Percentiles rank a stretch among this genome's conserved stretches.
These are phyloP conservation scores for Trichoderma hamatum DNA, from an alignment of 2,329 filamentous ascomycete species.

Conservation along the genomic window DNA sequence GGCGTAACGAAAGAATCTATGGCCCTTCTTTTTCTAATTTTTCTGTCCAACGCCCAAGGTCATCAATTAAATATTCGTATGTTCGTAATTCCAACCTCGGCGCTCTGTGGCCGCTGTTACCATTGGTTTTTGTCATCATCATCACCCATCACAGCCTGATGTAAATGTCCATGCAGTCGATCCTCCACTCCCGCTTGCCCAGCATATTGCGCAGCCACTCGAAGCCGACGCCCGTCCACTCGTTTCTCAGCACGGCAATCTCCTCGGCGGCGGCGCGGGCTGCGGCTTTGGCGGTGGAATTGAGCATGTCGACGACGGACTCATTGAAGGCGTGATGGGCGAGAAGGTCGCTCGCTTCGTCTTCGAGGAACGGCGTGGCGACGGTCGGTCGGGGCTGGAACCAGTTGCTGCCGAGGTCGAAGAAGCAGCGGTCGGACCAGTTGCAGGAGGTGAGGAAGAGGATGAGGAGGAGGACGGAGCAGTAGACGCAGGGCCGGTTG, in stretches of 20 bases:
- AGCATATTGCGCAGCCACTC: conserved; percentile 85
- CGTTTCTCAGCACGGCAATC: conserved; percentile 55
- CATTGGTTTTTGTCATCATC: background rate
- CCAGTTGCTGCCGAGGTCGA: conserved; percentile 91
- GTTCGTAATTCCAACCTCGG: background rate
- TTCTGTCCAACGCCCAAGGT: background rate
- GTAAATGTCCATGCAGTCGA: conserved; percentile 89
- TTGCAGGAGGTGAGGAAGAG: conserved; percentile 91
- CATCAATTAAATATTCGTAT: background rate
- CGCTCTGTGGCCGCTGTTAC: background rate
- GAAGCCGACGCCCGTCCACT: conserved; percentile 76
- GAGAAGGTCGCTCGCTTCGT: background rate
- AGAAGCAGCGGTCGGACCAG: conserved; percentile 88
- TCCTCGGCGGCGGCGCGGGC: conserved; percentile 69
- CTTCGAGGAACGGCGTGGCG: conserved; percentile 25
- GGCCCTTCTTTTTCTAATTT: background rate
- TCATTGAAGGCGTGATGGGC: conserved; percentile 46
- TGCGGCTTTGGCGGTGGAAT: conserved; percentile 70
- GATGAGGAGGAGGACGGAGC: conserved; percentile 91
- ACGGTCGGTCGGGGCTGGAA: conserved; percentile 72
- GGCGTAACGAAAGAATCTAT: background rate
- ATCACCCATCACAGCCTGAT: conserved; percentile 64
- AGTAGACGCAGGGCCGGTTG: conserved; percentile 96
- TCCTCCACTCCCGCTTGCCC: conserved; percentile 82
- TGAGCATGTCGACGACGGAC: conserved; percentile 60